Evolutionary conservation across 495 filamentous ascomycete species (phyloP).

Genomic region (Copromyces sp.): DNA sequence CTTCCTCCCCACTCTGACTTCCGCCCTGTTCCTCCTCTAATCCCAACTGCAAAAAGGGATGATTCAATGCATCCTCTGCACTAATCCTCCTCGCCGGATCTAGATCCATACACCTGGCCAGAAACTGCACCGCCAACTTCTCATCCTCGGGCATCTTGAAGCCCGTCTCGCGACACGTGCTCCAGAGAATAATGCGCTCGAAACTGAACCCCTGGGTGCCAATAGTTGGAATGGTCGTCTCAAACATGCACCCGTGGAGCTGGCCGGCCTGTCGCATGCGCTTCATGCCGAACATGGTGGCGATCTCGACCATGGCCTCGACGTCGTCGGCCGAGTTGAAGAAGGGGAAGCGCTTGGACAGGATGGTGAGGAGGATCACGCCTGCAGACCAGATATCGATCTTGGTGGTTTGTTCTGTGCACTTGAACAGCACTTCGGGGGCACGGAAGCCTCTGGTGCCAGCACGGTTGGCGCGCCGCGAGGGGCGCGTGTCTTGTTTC

Average conservation of each 20-base stretch:
- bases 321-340: constrained; percentile 96
- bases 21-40: not conserved
- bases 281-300: constrained; percentile 81
- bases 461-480: constrained; percentile 83
- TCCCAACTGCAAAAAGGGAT: constrained; percentile 58
- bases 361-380: constrained; percentile 83
- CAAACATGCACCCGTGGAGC: constrained; percentile 76
- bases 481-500: constrained; percentile 77
- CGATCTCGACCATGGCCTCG: constrained; percentile 93
- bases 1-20: constrained; percentile 4
- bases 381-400: constrained; percentile 97
- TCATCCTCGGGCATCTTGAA: constrained; percentile 48
- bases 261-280: constrained; percentile 74
- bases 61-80: constrained; percentile 57
- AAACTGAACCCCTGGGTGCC: constrained; percentile 73
- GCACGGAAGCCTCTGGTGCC: constrained; percentile 95
- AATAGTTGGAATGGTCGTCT: constrained; percentile 84
- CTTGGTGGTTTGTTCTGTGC: constrained; percentile 88
- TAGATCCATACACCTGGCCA: constrained; percentile 59
- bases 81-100: constrained; percentile 63
- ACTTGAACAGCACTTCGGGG: constrained; percentile 94
- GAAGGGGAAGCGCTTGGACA: constrained; percentile 88
- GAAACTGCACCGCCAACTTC: constrained; percentile 53
- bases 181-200: constrained; percentile 92
- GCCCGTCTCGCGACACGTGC: constrained; percentile 47